These are phyloP conservation scores for Collybia sordida DNA, from an alignment of 768 basidiomycete genomes.

Conservation along the genomic window DNA sequence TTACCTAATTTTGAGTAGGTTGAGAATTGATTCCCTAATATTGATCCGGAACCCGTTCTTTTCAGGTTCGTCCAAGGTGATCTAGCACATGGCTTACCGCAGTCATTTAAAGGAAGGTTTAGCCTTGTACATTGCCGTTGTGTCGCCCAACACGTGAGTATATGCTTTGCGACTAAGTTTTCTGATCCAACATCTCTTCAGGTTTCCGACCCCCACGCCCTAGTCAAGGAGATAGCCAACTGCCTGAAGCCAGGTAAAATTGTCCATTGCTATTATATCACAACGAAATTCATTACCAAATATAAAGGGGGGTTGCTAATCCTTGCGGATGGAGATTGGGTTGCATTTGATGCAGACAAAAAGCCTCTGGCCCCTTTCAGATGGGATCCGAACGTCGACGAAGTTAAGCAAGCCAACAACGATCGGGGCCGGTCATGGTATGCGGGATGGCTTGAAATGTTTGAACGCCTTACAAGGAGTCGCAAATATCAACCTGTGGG, in stretches of 20 bases:
- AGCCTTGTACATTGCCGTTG: conserved; percentile 26
- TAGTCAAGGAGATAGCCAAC: conserved; percentile 11
- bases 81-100: conserved; percentile 16
- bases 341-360: conserved; percentile 15
- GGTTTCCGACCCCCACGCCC: conserved; percentile 14
- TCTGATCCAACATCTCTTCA: conserved; percentile 1
- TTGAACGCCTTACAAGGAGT: conserved; percentile 15
- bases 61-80: conserved; percentile 23
- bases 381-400: conserved; percentile 6
- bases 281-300: neutral
- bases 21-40: neutral
- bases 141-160: conserved; percentile 22
- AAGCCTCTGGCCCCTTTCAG: conserved; percentile 14
- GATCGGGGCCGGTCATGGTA: conserved; percentile 15
- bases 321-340: conserved; percentile 20
- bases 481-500: conserved; percentile 14
- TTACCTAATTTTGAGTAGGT: conserved; percentile 11
- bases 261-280: neutral
- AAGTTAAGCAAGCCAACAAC: conserved; percentile 7
- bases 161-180: neutral
- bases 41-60: neutral
- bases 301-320: conserved; percentile 20
- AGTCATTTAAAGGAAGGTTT: conserved; percentile 14
- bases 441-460: conserved; percentile 19
- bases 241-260: conserved; percentile 19